A percentile compares a stretch with the other conserved stretches of the same genome.
These are phyloP conservation scores for Neospermospora avenae DNA, from an alignment of 2,329 filamentous ascomycete species.

Conservation along the genomic window DNA sequence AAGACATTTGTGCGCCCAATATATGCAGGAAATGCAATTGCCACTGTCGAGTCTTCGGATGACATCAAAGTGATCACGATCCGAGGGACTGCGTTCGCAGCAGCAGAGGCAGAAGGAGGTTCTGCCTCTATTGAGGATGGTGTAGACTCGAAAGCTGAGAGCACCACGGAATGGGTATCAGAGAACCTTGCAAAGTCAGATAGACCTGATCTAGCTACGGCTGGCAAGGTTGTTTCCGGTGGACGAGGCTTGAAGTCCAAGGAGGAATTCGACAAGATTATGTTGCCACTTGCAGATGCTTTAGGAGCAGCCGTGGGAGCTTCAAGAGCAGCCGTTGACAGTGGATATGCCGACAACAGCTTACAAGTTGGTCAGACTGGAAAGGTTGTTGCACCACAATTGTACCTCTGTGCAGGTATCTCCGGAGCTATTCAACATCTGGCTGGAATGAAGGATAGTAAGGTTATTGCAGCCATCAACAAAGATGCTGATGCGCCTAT, in stretches of 20 bases:
- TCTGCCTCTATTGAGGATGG: slow-evolving; percentile 77
- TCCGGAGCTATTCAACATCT: slow-evolving; percentile 97
- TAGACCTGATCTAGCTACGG: slow-evolving; percentile 89
- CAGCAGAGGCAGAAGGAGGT: slow-evolving; percentile 67
- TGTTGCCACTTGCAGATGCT: slow-evolving; percentile 87
- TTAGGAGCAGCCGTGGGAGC: slow-evolving; percentile 95
- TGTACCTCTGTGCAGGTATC: slow-evolving; percentile 94
- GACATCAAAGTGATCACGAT: slow-evolving; percentile 86
- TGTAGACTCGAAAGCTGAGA: slow-evolving; percentile 73
- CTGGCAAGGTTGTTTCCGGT: slow-evolving; percentile 84
- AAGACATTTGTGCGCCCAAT: slow-evolving; percentile 96
- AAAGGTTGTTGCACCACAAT: slow-evolving; percentile 94
- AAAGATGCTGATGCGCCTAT: slow-evolving; percentile 97
- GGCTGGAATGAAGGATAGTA: slow-evolving; percentile 99
- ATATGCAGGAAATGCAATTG: slow-evolving; percentile 95
- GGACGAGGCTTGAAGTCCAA: slow-evolving; percentile 96
- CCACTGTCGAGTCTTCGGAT: slow-evolving; percentile 90
- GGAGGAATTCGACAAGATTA: slow-evolving; percentile 92
- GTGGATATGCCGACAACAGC: slow-evolving; percentile 96
- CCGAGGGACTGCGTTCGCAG: slow-evolving; percentile 85
- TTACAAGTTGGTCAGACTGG: slow-evolving; percentile 97
- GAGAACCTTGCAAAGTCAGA: slow-evolving; percentile 93
- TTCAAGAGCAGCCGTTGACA: slow-evolving; percentile 91
- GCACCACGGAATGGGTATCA: slow-evolving; percentile 81
- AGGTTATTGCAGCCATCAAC: slow-evolving; percentile 98